These are phyloP conservation scores for Fragilariopsis cylindrus DNA, from an alignment of 108 stramenopile species.

Conservation along the genomic window DNA sequence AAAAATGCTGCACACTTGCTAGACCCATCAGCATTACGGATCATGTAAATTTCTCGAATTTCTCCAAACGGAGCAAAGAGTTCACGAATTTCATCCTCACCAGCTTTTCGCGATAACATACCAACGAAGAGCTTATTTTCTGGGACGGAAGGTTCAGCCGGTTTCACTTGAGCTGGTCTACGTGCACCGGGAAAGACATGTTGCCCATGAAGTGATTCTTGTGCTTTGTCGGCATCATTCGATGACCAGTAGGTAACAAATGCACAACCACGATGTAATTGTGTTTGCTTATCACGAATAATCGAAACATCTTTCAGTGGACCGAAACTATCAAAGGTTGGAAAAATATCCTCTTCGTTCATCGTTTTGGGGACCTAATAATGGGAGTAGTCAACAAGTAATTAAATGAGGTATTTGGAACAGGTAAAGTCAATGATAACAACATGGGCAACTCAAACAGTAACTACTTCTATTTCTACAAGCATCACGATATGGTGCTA, in stretches of 20 bases:
- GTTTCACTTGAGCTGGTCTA: slow-evolving; percentile 85
- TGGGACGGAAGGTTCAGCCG: slow-evolving; percentile 77
- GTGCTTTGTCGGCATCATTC: slow-evolving; percentile 68
- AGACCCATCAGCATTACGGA: slow-evolving; percentile 74
- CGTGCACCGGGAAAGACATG: slow-evolving; percentile 75
- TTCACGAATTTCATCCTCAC: slow-evolving; percentile 82
- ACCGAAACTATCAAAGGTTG: slow-evolving; percentile 90
- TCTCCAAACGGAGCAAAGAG: slow-evolving; percentile 91
- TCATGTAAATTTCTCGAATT: slow-evolving; percentile 88
- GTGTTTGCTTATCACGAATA: slow-evolving; percentile 91
- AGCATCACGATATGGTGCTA: no score
- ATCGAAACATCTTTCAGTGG: slow-evolving; percentile 91
- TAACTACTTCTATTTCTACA: background rate
- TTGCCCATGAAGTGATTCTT: slow-evolving; percentile 70
- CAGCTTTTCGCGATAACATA: slow-evolving; percentile 87
- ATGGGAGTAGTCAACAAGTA: background rate
- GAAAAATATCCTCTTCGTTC: slow-evolving; percentile 90
- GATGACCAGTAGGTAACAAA: slow-evolving; percentile 80
- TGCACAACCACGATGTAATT: slow-evolving; percentile 85
- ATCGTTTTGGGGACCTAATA: slow-evolving; percentile 84
- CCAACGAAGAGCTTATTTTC: slow-evolving; percentile 97
- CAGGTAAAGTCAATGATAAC: background rate
- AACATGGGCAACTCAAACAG: background rate
- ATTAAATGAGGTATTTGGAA: background rate
- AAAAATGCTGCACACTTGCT: slow-evolving; percentile 95